These are phyloP conservation scores for Aspergillus sp. DNA, from an alignment of 2,329 filamentous ascomycete species.

Conservation along the genomic window DNA sequence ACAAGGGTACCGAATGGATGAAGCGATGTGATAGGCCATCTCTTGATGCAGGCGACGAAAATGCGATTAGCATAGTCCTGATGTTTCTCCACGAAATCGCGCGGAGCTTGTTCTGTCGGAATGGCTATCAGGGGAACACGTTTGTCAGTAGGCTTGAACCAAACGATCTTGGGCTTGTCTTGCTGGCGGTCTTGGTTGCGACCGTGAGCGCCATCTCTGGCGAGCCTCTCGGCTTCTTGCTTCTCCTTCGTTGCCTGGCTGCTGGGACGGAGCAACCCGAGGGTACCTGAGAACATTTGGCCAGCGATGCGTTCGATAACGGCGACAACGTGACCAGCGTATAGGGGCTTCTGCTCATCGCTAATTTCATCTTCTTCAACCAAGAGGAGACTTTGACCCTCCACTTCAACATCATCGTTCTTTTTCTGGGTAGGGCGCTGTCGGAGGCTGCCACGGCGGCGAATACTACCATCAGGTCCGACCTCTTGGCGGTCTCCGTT, in stretches of 20 bases:
- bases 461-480: conserved; percentile 77
- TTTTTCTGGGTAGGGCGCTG: conserved; percentile 99
- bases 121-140: conserved; percentile 97
- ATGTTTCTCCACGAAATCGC: conserved; percentile 98
- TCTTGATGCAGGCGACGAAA: conserved; percentile 98
- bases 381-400: conserved; percentile 92
- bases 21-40: conserved; percentile 99
- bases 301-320: conserved; percentile 96
- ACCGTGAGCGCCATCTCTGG: conserved; percentile 76
- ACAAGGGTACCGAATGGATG: conserved; percentile 98
- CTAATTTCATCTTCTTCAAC: conserved; percentile 99
- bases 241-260: conserved; percentile 99
- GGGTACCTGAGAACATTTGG: conserved; percentile 97
- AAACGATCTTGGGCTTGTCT: conserved; percentile 99
- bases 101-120: conserved; percentile 93
- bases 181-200: conserved; percentile 76
- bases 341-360: conserved; percentile 95
- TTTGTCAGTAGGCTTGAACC: conserved; percentile 99
- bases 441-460: conserved; percentile 88
- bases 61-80: conserved; percentile 97
- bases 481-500: conserved; percentile 62
- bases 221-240: conserved; percentile 92
- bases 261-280: conserved; percentile 90
- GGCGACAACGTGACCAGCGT: conserved; percentile 94
- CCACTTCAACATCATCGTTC: conserved; percentile 98